Evolutionary conservation across 495 filamentous ascomycete species (phyloP), one percentile per base, ranked within the genome.

Genomic region (Cercophora newfieldiana): DNA sequence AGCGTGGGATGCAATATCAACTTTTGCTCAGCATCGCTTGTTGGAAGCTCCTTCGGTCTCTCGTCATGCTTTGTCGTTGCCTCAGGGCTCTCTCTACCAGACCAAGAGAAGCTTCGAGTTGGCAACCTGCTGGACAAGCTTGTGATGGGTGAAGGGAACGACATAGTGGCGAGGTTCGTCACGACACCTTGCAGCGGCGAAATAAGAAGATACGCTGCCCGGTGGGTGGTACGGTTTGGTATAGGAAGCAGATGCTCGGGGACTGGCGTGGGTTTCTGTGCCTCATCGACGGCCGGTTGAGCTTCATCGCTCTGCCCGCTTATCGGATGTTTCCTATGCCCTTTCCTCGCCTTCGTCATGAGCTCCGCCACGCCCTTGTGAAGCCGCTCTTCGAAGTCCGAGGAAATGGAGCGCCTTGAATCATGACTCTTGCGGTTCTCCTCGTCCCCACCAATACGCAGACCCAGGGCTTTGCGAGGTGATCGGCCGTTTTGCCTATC

Each of bases 141-240:
- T 4, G 70, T 65, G 21, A 72, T 65, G 3, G 69, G 68, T 10
- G 67, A 65, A 0, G 72, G 68, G 54, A 82, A 70, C 24, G 86
- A 88, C 64, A 86, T 71, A 3, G 86, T 91, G 21, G 83, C 78
- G 16, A 90, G 76, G 60, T 77, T 81, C 28, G 83, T 87, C 22
- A 88, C 71, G 0, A 91, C 80, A 1, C 89, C 86, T 25, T 93
- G 80, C 2, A 94, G 81, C 1, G 94, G 93, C 4, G 92, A 96
- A 37, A 98, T 81, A 12, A 97, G 79, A 0, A 98, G 80, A 76
- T 95, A 97, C 18, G 86, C 84, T 7, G 84, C 81, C 12, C 71
- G 74, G 24, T 75, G 74, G 24, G 29, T 33, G 28, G 59, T 64
- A 16, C 72, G 60, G 28, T 71, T 66, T 14, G 70, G 53, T 4